Base-by-base conservation (phyloP, 805 yeast species). In the Saturnispora sekii region DNA sequence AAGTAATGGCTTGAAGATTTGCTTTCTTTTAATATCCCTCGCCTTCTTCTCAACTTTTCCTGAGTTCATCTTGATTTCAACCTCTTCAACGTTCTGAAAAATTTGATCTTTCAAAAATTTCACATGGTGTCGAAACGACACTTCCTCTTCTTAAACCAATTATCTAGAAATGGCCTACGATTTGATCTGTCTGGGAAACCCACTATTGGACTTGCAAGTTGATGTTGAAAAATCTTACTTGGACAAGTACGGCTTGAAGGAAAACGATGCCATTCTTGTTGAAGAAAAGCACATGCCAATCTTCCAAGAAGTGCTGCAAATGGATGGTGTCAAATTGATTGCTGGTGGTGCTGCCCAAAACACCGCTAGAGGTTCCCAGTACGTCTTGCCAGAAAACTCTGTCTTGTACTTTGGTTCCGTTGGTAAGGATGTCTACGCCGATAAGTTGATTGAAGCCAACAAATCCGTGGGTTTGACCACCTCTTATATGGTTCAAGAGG, bases 311-410 rank as follows among this genome's bases (percentile, higher is more conserved):
- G 75, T 85, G 53, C 68, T 87, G 45, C 64, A 70, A 32, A 69
- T 68, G 62, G 69, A 73, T 32, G 76, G 73, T 48, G 79, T 86
- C 51, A 76, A 78, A 57, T 67, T 79, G 50, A 77, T 90, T 55
- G 98, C 99, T 50, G 99, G 99, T 56, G 99, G 99, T 64, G 99
- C 99, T 58, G 98, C 97, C 49, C 99, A 93, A 72, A 93, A 93
- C 73, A 79, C 97, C 52, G 97, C 97, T 47, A 81, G 99, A 69
- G 99, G 96, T 61, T 97, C 97, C 41, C 97, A 90, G 62, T 90
- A 86, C 69, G 66, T 87, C 46, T 74, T 93, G 42, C 96, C 97
- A 48, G 65, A 70, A 39, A 66, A 78, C 55, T 79, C 90, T 30
- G 97, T 93, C 46, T 83, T 82, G 44, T 93, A 93, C 73, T 86